A percentile compares a stretch with the other conserved stretches of the same genome.
phyloP scores from a whole-genome alignment of 768 basidiomycete genomes.

The Lactifluus piperatus region DNA sequence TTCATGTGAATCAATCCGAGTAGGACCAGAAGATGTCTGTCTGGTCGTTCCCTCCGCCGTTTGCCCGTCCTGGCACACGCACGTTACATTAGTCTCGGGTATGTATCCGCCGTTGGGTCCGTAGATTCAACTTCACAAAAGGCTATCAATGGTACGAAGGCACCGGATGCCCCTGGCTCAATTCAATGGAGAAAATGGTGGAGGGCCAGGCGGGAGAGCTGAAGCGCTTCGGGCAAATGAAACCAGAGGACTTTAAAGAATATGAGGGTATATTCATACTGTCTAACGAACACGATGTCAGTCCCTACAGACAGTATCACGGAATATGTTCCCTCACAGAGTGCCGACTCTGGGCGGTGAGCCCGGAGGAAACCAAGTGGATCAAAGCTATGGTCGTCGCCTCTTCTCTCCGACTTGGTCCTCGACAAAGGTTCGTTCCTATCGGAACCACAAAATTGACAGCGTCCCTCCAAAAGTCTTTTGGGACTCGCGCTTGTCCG shows the following conservation, averaged over 20 bases:
- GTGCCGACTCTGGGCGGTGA: not conserved
- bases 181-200: conserved; percentile 77
- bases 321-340: not conserved
- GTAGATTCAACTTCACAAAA: not conserved
- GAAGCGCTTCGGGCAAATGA: conserved; percentile 33
- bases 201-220: conserved; percentile 45
- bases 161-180: conserved; percentile 48
- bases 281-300: not conserved
- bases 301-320: not conserved
- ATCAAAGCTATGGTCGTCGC: not conserved
- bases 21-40: conserved; percentile 77
- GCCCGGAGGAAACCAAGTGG: not conserved
- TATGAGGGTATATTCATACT: not conserved
- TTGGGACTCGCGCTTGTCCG: conserved; percentile 26
- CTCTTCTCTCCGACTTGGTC: not conserved
- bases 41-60: conserved; percentile 84
- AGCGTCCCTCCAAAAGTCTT: conserved; percentile 39
- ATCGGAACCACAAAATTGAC: conserved; percentile 35
- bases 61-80: conserved; percentile 94
- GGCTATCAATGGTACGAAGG: conserved; percentile 1
- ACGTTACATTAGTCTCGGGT: conserved; percentile 50
- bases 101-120: not conserved
- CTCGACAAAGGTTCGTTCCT: not conserved
- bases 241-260: not conserved
- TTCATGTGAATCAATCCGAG: not conserved